phyloP scores from a whole-genome alignment of 306 rosid genomes.

The Fragaria nilgerrensis region DNA sequence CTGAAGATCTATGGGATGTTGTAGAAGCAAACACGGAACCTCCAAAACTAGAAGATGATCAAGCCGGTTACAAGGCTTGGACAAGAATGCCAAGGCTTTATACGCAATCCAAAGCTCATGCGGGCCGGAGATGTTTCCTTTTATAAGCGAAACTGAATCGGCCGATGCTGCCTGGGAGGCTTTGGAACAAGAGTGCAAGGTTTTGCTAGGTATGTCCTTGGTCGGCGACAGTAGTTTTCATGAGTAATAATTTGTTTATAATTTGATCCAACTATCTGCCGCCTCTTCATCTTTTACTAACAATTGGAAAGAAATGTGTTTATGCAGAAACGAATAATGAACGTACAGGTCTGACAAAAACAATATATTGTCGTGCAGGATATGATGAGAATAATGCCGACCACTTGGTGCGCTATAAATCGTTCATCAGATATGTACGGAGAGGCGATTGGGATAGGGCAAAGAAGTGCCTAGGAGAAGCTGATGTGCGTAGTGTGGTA shows the following conservation, averaged over 20 bases:
- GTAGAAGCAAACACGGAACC: background rate
- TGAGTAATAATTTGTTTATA: no score
- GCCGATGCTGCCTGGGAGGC: slow-evolving; percentile 14
- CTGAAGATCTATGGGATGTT: background rate
- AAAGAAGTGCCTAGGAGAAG: background rate
- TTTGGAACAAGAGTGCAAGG: background rate
- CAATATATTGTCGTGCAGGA: background rate
- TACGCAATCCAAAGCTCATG: slow-evolving; percentile 16
- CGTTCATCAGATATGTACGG: background rate
- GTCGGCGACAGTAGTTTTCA: no score
- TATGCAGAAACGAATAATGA: no score
- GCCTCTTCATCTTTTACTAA: no score
- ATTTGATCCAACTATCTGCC: no score
- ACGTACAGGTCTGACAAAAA: no score
- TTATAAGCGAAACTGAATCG: background rate
- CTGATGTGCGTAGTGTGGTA: background rate
- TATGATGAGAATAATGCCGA: background rate
- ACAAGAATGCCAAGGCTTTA: slow-evolving; percentile 7
- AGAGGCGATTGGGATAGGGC: background rate
- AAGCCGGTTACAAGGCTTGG: background rate
- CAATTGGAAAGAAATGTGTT: no score
- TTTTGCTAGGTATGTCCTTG: background rate
- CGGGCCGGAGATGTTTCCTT: background rate
- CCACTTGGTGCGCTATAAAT: background rate
- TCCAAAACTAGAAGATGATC: background rate